Evolutionary conservation across 768 basidiomycete species (phyloP).

Genomic region (Mycena epipterygia): DNA sequence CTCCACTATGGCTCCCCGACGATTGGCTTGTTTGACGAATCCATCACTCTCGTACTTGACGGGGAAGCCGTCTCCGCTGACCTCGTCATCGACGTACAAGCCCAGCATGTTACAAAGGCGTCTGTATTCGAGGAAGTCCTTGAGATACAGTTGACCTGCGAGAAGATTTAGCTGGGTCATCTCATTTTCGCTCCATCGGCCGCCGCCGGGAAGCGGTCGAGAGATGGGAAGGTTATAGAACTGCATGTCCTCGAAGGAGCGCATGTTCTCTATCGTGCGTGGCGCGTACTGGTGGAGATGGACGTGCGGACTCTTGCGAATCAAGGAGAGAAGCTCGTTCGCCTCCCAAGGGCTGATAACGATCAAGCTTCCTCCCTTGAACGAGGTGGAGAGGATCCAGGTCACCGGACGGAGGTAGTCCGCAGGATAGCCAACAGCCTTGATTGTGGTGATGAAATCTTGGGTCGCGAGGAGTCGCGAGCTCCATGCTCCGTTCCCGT

Average conservation of each 20-base stretch:
- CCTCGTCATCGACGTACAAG: conserved; percentile 38
- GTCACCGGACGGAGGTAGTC: conserved; percentile 55
- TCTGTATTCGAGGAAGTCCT: conserved; percentile 47
- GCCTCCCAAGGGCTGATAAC: conserved; percentile 58
- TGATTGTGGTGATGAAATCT: conserved; percentile 52
- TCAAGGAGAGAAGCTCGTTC: conserved; percentile 50
- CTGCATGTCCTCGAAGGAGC: conserved; percentile 52
- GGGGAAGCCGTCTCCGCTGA: conserved; percentile 26
- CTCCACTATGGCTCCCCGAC: conserved; percentile 30
- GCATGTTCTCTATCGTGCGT: conserved; percentile 48
- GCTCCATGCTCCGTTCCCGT: conserved; percentile 35
- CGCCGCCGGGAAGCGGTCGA: conserved; percentile 38
- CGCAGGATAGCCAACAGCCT: conserved; percentile 31
- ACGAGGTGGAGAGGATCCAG: conserved; percentile 55
- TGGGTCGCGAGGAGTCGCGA: conserved; percentile 45
- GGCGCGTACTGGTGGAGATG: conserved; percentile 60
- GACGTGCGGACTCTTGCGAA: conserved; percentile 48
- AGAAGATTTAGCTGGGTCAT: conserved; percentile 56
- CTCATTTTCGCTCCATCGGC: conserved; percentile 2
- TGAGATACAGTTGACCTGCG: conserved; percentile 60
- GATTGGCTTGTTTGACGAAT: conserved; percentile 45
- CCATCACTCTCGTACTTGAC: conserved; percentile 43
- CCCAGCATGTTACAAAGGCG: conserved; percentile 54
- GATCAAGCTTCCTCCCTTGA: conserved; percentile 40
- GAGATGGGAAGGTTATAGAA: conserved; percentile 46